Evolutionary conservation across 1,139 yeast species (phyloP).

Genomic region (Debaryomycetaceae sp.): DNA sequence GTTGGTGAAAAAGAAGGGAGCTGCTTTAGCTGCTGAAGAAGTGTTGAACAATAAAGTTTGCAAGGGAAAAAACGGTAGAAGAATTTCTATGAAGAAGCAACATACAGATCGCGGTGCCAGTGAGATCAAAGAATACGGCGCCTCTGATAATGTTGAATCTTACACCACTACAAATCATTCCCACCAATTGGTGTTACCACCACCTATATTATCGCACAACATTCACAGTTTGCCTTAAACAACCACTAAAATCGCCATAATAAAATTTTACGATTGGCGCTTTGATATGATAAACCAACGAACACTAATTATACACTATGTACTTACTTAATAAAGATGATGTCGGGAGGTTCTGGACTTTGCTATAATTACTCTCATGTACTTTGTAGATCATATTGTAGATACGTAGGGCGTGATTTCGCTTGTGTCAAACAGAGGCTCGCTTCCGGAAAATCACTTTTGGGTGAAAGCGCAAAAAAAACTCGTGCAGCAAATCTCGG

Average conservation of each 20-base stretch:
- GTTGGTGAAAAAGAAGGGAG: slow-evolving; percentile 64
- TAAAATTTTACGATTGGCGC: too few relatives aligned
- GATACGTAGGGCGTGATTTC: too few relatives aligned
- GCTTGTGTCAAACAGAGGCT: too few relatives aligned
- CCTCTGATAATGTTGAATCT: neutral
- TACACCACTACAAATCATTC: neutral
- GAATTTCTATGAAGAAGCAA: slow-evolving; percentile 37
- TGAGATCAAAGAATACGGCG: neutral
- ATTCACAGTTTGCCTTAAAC: neutral
- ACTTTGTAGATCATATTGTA: too few relatives aligned
- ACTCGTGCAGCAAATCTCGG: neutral
- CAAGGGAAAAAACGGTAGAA: slow-evolving; percentile 46
- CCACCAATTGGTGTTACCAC: neutral
- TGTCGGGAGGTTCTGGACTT: too few relatives aligned
- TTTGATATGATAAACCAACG: too few relatives aligned
- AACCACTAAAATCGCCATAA: neutral
- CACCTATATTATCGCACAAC: neutral
- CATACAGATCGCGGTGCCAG: slow-evolving; percentile 2
- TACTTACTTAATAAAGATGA: too few relatives aligned
- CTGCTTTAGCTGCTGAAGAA: slow-evolving; percentile 56
- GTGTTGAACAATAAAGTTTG: slow-evolving; percentile 43
- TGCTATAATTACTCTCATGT: too few relatives aligned
- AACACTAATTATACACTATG: too few relatives aligned
- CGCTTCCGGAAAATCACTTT: neutral
- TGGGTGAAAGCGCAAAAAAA: neutral